Evolutionary conservation across 2,329 filamentous ascomycete genomes (phyloP).

Genomic region (Xylaria sp.): DNA sequence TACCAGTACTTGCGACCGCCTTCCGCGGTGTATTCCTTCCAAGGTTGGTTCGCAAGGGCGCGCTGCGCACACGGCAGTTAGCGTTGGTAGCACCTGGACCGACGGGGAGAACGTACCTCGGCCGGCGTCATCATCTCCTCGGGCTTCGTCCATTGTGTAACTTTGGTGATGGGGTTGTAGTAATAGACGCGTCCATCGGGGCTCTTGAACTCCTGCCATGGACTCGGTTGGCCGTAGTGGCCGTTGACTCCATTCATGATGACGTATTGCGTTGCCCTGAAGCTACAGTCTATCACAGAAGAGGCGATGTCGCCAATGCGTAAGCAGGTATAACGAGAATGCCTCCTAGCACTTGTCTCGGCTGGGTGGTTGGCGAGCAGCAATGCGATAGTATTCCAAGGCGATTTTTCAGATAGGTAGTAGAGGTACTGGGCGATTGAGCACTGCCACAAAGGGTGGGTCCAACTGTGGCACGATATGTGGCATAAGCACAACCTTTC

Average conservation of each 20-base stretch:
- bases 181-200: constrained; percentile 89
- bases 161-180: constrained; percentile 86
- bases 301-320: constrained; percentile 1
- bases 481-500: neutral
- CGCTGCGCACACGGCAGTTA: constrained; percentile 61
- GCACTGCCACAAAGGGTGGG: constrained; percentile 24
- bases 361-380: neutral
- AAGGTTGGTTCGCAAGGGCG: constrained; percentile 82
- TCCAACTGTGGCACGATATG: neutral
- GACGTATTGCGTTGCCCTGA: constrained; percentile 15
- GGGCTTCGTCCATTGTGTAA: constrained; percentile 94
- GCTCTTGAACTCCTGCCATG: constrained; percentile 85
- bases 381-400: constrained; percentile 19
- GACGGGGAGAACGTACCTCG: constrained; percentile 68
- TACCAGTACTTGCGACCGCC: constrained; percentile 95
- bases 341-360: neutral
- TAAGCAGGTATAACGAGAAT: neutral
- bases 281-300: neutral
- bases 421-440: neutral
- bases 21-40: constrained; percentile 90
- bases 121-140: constrained; percentile 84
- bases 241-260: constrained; percentile 68
- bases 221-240: constrained; percentile 60
- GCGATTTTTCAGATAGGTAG: constrained; percentile 25
- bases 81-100: constrained; percentile 22